phyloP scores from a whole-genome alignment of 2,329 filamentous ascomycete genomes.

The Pseudocercospora crystallina region DNA sequence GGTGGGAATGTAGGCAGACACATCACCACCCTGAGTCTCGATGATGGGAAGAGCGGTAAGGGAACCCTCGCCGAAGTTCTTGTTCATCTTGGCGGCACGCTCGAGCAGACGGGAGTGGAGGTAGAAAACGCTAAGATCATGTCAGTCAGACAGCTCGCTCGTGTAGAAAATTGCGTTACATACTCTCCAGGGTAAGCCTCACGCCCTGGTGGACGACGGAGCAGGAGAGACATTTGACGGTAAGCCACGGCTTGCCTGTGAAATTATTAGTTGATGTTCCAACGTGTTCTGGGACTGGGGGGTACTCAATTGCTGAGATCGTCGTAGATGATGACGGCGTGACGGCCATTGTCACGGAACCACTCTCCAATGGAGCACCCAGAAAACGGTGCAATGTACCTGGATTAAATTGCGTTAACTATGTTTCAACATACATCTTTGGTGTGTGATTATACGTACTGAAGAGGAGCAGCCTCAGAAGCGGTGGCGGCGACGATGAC shows the following conservation, averaged over 20 bases:
- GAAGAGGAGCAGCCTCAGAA: slow-evolving; percentile 73
- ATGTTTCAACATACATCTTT: background rate
- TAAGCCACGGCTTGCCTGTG: slow-evolving; percentile 71
- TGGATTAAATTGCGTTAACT: too few relatives aligned
- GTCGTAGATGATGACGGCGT: slow-evolving; percentile 88
- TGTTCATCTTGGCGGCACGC: slow-evolving; percentile 98
- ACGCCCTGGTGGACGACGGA: slow-evolving; percentile 96
- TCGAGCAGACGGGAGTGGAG: slow-evolving; percentile 98
- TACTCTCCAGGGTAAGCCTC: slow-evolving; percentile 97
- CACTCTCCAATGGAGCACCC: slow-evolving; percentile 48
- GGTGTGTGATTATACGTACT: slow-evolving; percentile 5
- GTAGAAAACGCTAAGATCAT: slow-evolving; percentile 73
- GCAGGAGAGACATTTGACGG: slow-evolving; percentile 97
- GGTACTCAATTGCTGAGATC: slow-evolving; percentile 88
- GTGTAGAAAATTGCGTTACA: slow-evolving; percentile 28
- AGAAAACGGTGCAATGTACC: slow-evolving; percentile 69
- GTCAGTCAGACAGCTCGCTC: background rate
- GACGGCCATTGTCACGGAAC: slow-evolving; percentile 83
- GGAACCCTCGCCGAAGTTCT: slow-evolving; percentile 84
- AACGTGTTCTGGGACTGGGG: background rate
- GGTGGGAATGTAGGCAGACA: slow-evolving; percentile 99
- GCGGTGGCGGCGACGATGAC: slow-evolving; percentile 93
- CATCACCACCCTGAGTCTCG: slow-evolving; percentile 99
- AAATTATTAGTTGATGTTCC: background rate
- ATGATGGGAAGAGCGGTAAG: slow-evolving; percentile 97